These are phyloP conservation scores for Kalanchoe fedtschenkoi DNA, from an alignment of 164 flowering plant genomes.

Conservation along the genomic window DNA sequence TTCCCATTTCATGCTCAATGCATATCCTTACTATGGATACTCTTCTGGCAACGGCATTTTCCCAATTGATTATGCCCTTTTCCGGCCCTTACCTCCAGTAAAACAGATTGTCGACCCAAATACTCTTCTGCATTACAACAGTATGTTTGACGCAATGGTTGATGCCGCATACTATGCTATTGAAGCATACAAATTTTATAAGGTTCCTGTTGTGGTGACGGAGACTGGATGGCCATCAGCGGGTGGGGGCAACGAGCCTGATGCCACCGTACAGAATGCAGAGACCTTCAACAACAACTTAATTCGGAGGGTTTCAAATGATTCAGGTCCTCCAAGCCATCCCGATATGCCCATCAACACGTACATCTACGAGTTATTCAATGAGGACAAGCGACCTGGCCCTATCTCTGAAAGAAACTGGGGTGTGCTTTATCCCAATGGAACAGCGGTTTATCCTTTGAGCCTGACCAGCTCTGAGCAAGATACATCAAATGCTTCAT, in stretches of 20 bases:
- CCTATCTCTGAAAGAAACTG: conserved; percentile 61
- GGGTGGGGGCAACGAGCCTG: conserved; percentile 75
- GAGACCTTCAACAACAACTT: conserved; percentile 51
- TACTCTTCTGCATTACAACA: conserved; percentile 67
- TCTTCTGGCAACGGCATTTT: conserved; percentile 62
- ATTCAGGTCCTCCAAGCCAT: conserved; percentile 73
- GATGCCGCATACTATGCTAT: conserved; percentile 88
- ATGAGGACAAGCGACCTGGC: conserved; percentile 59
- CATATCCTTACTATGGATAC: conserved; percentile 79
- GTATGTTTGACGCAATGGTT: conserved; percentile 96
- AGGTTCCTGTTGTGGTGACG: conserved; percentile 65
- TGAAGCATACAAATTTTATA: conserved; percentile 53
- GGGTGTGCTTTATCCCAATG: conserved; percentile 58
- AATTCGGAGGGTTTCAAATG: conserved; percentile 44
- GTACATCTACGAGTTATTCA: conserved; percentile 73
- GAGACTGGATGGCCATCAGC: conserved; percentile 93
- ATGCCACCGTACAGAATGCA: conserved; percentile 72
- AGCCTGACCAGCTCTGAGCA: conserved; percentile 20
- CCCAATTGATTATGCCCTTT: conserved; percentile 85
- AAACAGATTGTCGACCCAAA: conserved; percentile 93
- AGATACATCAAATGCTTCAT: conserved; percentile 31
- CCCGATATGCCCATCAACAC: conserved; percentile 47
- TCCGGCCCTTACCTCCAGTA: conserved; percentile 44
- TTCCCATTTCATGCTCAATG: conserved; percentile 79
- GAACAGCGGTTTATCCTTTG: conserved; percentile 43